A percentile compares a stretch with the other conserved stretches of the same genome.
phyloP scores from a whole-genome alignment of 2,329 filamentous ascomycete genomes.

The Escovopsis sp. region DNA sequence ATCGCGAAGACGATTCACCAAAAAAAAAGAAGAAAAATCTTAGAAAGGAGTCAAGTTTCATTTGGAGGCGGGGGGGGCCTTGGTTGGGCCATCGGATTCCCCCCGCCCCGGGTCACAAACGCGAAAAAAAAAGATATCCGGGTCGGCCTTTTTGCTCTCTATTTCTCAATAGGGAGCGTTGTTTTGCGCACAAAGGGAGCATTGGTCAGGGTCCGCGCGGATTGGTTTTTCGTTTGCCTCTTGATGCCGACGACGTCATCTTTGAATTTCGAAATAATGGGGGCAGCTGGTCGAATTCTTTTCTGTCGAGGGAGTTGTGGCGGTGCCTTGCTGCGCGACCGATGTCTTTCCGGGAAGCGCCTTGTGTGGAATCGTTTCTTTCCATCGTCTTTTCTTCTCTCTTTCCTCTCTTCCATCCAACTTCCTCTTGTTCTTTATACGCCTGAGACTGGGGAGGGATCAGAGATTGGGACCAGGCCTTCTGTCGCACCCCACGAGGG shows the following conservation, averaged over 20 bases:
- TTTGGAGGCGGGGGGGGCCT: conserved; percentile 15
- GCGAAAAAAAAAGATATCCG: conserved; percentile 13
- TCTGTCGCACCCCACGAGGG: background rate
- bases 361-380: conserved; percentile 5
- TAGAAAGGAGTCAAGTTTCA: conserved; percentile 22
- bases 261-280: conserved; percentile 15
- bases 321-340: conserved; percentile 15
- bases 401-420: conserved; percentile 1
- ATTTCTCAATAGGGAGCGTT: too few relatives aligned
- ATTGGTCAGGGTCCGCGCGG: conserved; percentile 15
- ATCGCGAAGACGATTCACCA: conserved; percentile 20
- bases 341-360: conserved; percentile 15
- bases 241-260: conserved; percentile 14
- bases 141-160: background rate
- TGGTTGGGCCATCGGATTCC: conserved; percentile 19
- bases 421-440: conserved; percentile 8
- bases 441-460: conserved; percentile 9
- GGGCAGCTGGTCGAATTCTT: conserved; percentile 22
- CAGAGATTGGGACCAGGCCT: background rate
- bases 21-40: conserved; percentile 30
- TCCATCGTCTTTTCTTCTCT: conserved; percentile 2
- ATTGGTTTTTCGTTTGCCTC: conserved; percentile 14
- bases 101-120: conserved; percentile 13
- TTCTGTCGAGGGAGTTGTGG: conserved; percentile 7
- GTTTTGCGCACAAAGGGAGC: background rate